Evolutionary conservation across 106 monocot species (phyloP), one percentile per base, ranked within the genome.

Genomic region (Platanthera zijinensis): DNA sequence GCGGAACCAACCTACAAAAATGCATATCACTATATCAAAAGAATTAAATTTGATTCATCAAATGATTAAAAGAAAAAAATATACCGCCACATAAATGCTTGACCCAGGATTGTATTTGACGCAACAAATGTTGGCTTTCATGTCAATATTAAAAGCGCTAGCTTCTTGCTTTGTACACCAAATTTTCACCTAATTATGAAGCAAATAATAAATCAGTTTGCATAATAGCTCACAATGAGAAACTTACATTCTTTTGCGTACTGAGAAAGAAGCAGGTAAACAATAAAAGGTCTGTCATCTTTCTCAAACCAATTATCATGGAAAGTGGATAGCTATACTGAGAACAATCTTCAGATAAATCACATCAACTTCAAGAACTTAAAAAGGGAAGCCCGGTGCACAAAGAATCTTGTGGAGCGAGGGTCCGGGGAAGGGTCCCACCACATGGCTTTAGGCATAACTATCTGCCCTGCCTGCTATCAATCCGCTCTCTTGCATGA

Each of bases 81-180:
- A 78, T 96, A 96, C 96, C 73, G 93, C 96, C 54, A 96, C 85
- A 77, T 87, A 76, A 80, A 78, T 75, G 76, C 90, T 90, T 47
- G 96, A 96, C 48, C 96, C 96, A 77, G 96, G 96, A 83, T 96
- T 96, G 70, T 96, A 96, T 85, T 96, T 96, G 61, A 96, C 96
- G 78, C 90, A 96, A 75, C 96, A 96, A 46, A 96, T 96, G 79
- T 96, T 96, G 46, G 96, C 96, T 77, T 96, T 96, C 96, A 93
- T 93, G 53, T 96, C 96, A 75, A 96, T 93, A 75, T 93, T 96
- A 51, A 93, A 82, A 17, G 81, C 96, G 73, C 96, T 96, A 57
- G 91, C 84, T 83, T 96, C 96, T 89, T 93, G 89, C 52, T 91
- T 96, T 54, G 87, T 96, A 77, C 93, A 93, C 96, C 96, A 96